Evolutionary conservation across 768 basidiomycete species (phyloP).

Genomic region (Russula vinacea): DNA sequence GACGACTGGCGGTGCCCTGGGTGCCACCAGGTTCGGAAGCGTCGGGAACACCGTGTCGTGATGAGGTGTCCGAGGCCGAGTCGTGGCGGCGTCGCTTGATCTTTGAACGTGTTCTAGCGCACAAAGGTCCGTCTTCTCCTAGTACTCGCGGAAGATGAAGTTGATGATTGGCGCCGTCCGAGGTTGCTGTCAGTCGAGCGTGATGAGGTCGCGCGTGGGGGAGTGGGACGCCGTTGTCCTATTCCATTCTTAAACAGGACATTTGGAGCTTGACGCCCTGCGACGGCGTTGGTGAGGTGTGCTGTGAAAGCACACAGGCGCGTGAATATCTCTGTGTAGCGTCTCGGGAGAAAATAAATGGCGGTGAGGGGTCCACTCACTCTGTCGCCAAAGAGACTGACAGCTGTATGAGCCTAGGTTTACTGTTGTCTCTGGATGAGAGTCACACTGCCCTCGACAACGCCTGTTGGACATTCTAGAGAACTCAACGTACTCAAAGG

Average conservation of each 20-base stretch:
- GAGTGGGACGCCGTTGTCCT: no score
- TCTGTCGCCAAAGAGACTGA: conserved; percentile 56
- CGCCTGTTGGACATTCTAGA: conserved; percentile 30
- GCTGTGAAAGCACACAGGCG: conserved; percentile 59
- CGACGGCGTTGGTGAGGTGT: conserved; percentile 54
- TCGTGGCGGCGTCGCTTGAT: conserved; percentile 78
- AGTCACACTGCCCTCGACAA: conserved; percentile 46
- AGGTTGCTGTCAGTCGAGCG: conserved; percentile 59
- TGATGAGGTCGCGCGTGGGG: no score
- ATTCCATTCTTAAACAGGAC: no score
- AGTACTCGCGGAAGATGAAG: conserved; percentile 68
- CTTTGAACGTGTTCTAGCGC: conserved; percentile 75
- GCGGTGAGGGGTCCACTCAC: no score
- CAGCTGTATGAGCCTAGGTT: conserved; percentile 43
- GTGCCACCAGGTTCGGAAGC: conserved; percentile 48
- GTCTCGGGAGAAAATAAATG: conserved; percentile 48
- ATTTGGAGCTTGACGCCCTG: conserved; percentile 64
- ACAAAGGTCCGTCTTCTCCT: conserved; percentile 66
- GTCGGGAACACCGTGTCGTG: conserved; percentile 60
- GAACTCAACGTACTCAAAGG: no score
- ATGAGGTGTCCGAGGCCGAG: conserved; percentile 63
- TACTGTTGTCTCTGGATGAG: conserved; percentile 29
- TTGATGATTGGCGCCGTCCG: conserved; percentile 72
- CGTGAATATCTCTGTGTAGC: conserved; percentile 59
- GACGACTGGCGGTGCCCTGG: conserved; percentile 42